Conservation (phyloP, 2,329 filamentous ascomycete genomes). For the Neonectria coccinea region DNA sequence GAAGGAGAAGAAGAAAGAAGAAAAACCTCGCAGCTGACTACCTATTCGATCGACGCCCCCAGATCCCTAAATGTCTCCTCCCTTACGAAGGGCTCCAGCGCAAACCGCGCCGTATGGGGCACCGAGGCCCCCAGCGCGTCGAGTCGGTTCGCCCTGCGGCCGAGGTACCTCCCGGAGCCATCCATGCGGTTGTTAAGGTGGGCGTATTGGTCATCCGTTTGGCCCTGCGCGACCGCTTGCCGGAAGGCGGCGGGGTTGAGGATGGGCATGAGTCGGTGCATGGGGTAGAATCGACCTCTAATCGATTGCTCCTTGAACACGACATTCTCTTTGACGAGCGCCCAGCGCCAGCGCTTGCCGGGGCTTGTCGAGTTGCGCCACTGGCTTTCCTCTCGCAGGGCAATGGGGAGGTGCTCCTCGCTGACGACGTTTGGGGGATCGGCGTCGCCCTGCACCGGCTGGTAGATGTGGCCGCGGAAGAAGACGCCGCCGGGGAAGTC, state of each 20-base stretch:
- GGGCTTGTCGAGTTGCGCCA: conserved; percentile 54
- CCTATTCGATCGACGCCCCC: conserved; percentile 27
- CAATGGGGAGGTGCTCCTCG: conserved; percentile 56
- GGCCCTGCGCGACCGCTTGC: conserved; percentile 51
- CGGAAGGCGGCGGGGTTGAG: conserved; percentile 57
- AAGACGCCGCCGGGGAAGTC: conserved; percentile 52
- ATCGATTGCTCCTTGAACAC: conserved; percentile 61
- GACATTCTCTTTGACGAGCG: conserved; percentile 59
- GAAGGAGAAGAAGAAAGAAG: background rate
- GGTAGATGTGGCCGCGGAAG: conserved; percentile 57
- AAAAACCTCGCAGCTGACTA: conserved; percentile 1
- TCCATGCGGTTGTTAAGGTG: conserved; percentile 67
- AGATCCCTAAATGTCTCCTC: conserved; percentile 46
- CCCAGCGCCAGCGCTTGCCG: conserved; percentile 52
- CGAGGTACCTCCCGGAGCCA: conserved; percentile 55
- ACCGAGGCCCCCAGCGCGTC: conserved; percentile 60
- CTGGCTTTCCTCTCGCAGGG: conserved; percentile 54
- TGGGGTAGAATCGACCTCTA: conserved; percentile 69
- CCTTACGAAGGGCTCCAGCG: conserved; percentile 51
- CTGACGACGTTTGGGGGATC: conserved; percentile 46
- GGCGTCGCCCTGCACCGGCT: conserved; percentile 47
- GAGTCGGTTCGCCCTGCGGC: conserved; percentile 54
- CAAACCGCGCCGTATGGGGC: conserved; percentile 49
- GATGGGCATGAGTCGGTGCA: conserved; percentile 63
- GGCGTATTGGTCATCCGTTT: conserved; percentile 58